phyloP scores from a whole-genome alignment of 2,329 filamentous ascomycete species.

The Thielaviopsis euricoi region DNA sequence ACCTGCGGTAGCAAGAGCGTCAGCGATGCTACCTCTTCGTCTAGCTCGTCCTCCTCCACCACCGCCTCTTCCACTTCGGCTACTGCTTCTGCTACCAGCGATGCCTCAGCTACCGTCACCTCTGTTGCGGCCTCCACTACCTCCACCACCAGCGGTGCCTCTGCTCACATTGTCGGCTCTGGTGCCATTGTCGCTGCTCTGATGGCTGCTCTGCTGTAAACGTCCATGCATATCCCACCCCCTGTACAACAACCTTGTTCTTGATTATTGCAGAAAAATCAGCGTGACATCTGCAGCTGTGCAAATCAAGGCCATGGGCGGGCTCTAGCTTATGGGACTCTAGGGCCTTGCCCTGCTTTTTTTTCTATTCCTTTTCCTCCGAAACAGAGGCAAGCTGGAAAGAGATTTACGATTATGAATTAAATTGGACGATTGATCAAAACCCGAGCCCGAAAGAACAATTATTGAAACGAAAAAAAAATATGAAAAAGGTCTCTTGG shows the following conservation, averaged over 20 bases:
- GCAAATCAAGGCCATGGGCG: slow-evolving; percentile 26
- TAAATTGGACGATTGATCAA: neutral
- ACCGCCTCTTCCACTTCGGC: slow-evolving; percentile 14
- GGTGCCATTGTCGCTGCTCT: slow-evolving; percentile 27
- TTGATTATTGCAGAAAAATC: neutral
- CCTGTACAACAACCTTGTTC: neutral
- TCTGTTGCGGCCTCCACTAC: slow-evolving; percentile 12
- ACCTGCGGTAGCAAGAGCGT: slow-evolving; percentile 29
- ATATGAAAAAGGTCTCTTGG: neutral
- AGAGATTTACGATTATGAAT: neutral
- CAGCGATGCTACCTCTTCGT: slow-evolving; percentile 13
- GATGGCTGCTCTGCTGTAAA: slow-evolving; percentile 10
- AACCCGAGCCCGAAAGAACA: neutral
- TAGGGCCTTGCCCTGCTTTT: slow-evolving; percentile 13
- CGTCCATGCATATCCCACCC: neutral
- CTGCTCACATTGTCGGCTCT: slow-evolving; percentile 13
- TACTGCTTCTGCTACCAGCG: slow-evolving; percentile 5
- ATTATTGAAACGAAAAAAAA: too few species aligned
- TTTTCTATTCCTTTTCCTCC: neutral
- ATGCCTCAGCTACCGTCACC: slow-evolving; percentile 12
- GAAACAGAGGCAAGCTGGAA: neutral
- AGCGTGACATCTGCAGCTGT: slow-evolving; percentile 22
- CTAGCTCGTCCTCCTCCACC: slow-evolving; percentile 17
- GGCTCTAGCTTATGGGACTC: slow-evolving; percentile 35
- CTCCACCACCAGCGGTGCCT: slow-evolving; percentile 7